Evolutionary conservation across 768 basidiomycete genomes (phyloP).

Genomic region (Pleurotus tuber-regium): DNA sequence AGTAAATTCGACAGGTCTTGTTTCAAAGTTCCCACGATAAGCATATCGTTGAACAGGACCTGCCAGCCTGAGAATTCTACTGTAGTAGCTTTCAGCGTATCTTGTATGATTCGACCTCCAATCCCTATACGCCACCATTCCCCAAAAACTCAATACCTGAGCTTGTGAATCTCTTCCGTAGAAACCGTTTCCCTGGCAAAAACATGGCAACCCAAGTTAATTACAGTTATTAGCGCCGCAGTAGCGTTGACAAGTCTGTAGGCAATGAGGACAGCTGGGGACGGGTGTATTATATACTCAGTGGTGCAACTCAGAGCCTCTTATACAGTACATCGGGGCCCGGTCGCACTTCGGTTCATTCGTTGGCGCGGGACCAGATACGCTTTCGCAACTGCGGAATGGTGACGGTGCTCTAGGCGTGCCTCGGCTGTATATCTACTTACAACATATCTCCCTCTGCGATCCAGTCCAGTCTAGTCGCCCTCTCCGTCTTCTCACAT

Average conservation of each 20-base stretch:
- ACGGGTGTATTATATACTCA: background rate
- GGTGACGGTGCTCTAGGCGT: background rate
- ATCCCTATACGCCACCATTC: too few relatives aligned
- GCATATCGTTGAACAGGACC: too few relatives aligned
- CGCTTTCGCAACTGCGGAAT: too few relatives aligned
- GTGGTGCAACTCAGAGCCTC: too few relatives aligned
- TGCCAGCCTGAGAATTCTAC: too few relatives aligned
- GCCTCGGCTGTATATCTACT: background rate
- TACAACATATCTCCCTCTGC: background rate
- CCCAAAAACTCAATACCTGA: background rate
- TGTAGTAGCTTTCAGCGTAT: too few relatives aligned
- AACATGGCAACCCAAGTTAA: background rate
- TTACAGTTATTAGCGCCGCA: background rate
- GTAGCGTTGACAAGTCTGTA: background rate
- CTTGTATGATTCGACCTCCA: too few relatives aligned
- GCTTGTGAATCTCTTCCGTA: background rate
- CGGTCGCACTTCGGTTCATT: background rate
- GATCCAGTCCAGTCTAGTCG: background rate
- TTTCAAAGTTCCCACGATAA: too few relatives aligned
- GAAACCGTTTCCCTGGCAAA: conserved; percentile 2
- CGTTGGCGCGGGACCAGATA: too few relatives aligned
- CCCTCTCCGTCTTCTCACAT: background rate
- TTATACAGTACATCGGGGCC: too few relatives aligned
- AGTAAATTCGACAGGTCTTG: too few relatives aligned
- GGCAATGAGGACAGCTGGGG: background rate